Evolutionary conservation across 371 early-diverging fungal genomes (phyloP).

Genomic region (Rhizopus arrhizus): DNA sequence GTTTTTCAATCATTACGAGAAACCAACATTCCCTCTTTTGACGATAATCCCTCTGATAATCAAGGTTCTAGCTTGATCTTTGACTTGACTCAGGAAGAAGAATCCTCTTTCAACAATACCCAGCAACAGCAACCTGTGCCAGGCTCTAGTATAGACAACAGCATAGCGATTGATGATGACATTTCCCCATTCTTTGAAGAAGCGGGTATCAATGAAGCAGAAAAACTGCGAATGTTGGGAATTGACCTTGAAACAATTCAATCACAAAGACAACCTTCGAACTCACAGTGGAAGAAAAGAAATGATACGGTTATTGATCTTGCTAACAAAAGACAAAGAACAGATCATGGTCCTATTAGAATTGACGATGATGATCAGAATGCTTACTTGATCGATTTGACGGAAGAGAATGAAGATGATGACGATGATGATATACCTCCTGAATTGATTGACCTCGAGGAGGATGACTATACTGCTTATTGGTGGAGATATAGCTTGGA

Average conservation of each 20-base stretch:
- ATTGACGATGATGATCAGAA: constrained; percentile 15
- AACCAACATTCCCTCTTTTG: not conserved
- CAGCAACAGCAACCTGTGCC: not conserved
- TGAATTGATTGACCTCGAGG: not conserved
- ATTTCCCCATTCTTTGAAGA: constrained; percentile 24
- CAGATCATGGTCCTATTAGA: not conserved
- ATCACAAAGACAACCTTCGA: constrained; percentile 6
- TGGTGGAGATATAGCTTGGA: not conserved
- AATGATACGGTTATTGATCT: not conserved
- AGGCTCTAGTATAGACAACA: constrained; percentile 8
- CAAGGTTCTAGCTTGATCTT: constrained; percentile 2
- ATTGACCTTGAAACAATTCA: constrained; percentile 25
- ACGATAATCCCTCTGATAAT: not conserved
- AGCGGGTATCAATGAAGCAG: constrained; percentile 21
- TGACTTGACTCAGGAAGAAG: constrained; percentile 24
- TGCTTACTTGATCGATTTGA: constrained; percentile 17
- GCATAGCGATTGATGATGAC: constrained; percentile 18
- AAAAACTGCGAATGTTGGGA: constrained; percentile 18
- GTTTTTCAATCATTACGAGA: too few species aligned
- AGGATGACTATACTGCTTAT: not conserved
- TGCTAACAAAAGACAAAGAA: not conserved
- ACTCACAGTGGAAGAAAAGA: not conserved
- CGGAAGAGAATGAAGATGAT: constrained; percentile 2
- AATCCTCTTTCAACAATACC: not conserved
- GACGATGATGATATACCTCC: not conserved